These are phyloP conservation scores for Penicillium sp. DNA, from an alignment of 2,329 filamentous ascomycete genomes.

Conservation along the genomic window DNA sequence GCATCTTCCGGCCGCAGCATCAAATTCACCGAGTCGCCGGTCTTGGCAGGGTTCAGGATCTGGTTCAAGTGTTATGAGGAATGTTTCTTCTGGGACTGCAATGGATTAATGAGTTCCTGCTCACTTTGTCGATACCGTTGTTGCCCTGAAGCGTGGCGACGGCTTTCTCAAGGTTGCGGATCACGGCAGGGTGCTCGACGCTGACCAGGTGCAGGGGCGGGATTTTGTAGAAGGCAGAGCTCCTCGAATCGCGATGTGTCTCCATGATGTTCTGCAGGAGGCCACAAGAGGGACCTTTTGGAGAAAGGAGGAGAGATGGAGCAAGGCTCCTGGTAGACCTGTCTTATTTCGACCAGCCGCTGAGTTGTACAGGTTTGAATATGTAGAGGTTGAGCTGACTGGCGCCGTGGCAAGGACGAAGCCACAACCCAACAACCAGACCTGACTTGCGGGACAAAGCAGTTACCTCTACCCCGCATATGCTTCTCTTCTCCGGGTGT, in stretches of 20 bases:
- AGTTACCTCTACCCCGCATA: too few species aligned
- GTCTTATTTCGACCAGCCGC: not conserved
- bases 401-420: not conserved
- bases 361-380: not conserved
- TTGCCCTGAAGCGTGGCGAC: conserved; percentile 64
- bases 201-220: conserved; percentile 57
- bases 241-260: conserved; percentile 24
- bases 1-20: conserved; percentile 79
- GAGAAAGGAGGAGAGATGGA: not conserved
- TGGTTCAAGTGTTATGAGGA: conserved; percentile 24
- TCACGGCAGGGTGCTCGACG: conserved; percentile 68
- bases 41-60: conserved; percentile 49
- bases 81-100: not conserved
- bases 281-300: too few species aligned
- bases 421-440: too few species aligned
- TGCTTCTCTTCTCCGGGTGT: not conserved
- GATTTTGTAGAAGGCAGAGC: conserved; percentile 54
- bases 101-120: not conserved
- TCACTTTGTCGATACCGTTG: conserved; percentile 53
- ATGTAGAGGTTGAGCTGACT: not conserved
- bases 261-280: conserved; percentile 20
- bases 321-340: not conserved
- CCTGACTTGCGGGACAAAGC: too few species aligned
- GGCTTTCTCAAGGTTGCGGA: conserved; percentile 65
- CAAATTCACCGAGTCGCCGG: conserved; percentile 61